These are phyloP conservation scores for Sporobolus alterniflorus DNA, from an alignment of 202 grass and related monocot genomes.

Conservation along the genomic window DNA sequence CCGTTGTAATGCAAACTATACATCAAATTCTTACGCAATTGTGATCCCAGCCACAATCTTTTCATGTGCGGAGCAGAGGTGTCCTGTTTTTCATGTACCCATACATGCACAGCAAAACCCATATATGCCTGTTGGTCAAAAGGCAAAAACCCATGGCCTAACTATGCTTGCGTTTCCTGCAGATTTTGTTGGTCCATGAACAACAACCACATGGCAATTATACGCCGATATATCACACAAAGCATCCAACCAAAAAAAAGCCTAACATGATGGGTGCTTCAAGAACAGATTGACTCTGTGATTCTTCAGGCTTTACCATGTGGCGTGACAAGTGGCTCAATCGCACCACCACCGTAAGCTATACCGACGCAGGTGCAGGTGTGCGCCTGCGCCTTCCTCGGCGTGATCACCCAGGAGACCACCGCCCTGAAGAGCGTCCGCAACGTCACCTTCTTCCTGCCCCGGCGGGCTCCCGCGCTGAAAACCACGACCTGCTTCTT, in stretches of 20 bases:
- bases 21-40: no score
- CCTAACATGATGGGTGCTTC: neutral
- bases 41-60: no score
- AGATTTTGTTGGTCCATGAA: no score
- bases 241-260: neutral
- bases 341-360: neutral
- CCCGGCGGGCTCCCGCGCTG: neutral
- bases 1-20: no score
- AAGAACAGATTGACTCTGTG: neutral
- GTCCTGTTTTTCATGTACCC: no score
- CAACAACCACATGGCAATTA: no score
- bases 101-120: no score
- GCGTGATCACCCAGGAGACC: slow-evolving; percentile 32
- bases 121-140: no score
- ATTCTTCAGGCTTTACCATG: neutral
- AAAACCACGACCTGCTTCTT: neutral
- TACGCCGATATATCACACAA: no score
- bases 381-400: neutral
- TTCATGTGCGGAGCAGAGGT: no score
- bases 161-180: no score
- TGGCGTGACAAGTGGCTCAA: slow-evolving; percentile 6
- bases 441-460: slow-evolving; percentile 43
- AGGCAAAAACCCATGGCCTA: no score
- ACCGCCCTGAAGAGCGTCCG: slow-evolving; percentile 40
- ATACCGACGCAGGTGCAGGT: slow-evolving; percentile 18